Base-by-base conservation (phyloP, 116 monocot species). In the Dioscorea cayenensis region DNA sequence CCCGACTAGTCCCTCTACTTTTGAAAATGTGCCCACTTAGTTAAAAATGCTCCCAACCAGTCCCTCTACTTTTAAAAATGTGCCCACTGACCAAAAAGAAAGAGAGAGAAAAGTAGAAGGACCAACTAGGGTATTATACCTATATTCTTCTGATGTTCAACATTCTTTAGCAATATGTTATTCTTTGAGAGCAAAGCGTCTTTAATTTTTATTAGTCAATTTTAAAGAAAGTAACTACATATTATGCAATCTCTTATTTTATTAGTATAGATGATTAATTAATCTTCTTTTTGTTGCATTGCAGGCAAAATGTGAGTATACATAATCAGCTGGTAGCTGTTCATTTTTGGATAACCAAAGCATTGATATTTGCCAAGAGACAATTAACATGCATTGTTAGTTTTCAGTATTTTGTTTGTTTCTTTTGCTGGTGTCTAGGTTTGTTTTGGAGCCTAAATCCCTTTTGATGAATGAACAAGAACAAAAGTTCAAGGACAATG, bases 371-470 rank as follows among this genome's bases (percentile, higher is more conserved):
- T 55, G 10, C 52, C 2, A 18, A 7, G 10, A 13, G 17, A 3
- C 3, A 3, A 38, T 38, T 52, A 14, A 52, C 2, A 0, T 52
- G 52, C 18, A 18, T 3, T 52, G 52, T 52, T 52, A 52, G 52
- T 17, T 16, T 29, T 66, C 29, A 5, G 14, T 60, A 14, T 27
- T 19, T 16, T 65, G 43, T 28, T 27, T 19, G 13, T 73, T 65
- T 22, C 19, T 63, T 36, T 60, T 72, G 29, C 66, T 67, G 13
- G 72, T 65, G 49, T 6, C 17, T 77, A 99, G 99, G 80, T 99
- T 99, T 87, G 76, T 91, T 64, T 84, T 94, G 80, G 99, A 99
- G 74, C 88, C 90, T 49, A 99, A 91, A 76, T 85, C 84, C 14
- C 22, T 82, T n/a, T 43, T 99, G 80, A 48, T 85, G 72, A 74